Percentiles rank a stretch among this genome's conserved stretches.
Conservation (phyloP, 495 filamentous ascomycete species). For the Penicillium mononematosum region DNA sequence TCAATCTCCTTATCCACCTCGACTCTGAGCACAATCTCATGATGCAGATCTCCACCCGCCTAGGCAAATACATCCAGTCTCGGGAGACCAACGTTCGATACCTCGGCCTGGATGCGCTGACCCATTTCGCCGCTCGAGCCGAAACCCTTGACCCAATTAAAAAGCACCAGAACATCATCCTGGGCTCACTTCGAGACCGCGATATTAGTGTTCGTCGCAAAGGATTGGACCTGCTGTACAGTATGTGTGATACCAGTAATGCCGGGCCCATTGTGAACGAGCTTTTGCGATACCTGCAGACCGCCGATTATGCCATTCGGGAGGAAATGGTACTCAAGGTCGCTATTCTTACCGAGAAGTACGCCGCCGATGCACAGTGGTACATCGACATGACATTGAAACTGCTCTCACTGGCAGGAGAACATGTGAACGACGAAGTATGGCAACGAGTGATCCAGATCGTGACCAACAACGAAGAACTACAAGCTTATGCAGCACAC, state of each 20-base stretch:
- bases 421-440: constrained; percentile 98
- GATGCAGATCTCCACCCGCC: constrained; percentile 91
- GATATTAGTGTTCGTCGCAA: constrained; percentile 98
- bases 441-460: constrained; percentile 99
- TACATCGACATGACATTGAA: constrained; percentile 97
- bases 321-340: constrained; percentile 99
- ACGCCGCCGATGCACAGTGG: constrained; percentile 97
- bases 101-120: constrained; percentile 96
- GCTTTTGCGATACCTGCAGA: constrained; percentile 90
- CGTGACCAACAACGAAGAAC: constrained; percentile 97
- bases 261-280: constrained; percentile 90
- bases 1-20: constrained; percentile 98
- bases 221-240: constrained; percentile 94
- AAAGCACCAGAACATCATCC: constrained; percentile 93
- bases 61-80: constrained; percentile 96
- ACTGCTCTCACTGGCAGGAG: constrained; percentile 92
- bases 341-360: constrained; percentile 96
- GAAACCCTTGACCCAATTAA: constrained; percentile 98
- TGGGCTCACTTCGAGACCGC: constrained; percentile 88
- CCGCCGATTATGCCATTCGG: constrained; percentile 93
- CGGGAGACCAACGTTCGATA: constrained; percentile 98
- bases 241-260: constrained; percentile 97
- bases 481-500: constrained; percentile 94
- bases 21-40: constrained; percentile 94
- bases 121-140: constrained; percentile 89